Evolutionary conservation across 768 basidiomycete genomes (phyloP).

Genomic region (Agaricus subrufescens): DNA sequence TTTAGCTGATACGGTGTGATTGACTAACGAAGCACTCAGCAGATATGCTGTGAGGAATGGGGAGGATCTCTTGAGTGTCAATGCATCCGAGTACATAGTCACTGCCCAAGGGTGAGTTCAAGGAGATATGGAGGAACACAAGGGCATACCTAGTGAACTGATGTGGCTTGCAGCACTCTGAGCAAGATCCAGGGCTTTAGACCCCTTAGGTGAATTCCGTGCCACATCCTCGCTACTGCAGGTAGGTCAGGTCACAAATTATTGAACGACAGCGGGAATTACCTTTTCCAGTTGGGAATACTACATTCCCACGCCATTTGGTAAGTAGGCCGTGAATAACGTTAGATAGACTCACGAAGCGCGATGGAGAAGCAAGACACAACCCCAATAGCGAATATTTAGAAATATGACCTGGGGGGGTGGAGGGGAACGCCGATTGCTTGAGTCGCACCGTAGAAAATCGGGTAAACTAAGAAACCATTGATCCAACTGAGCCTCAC

Average conservation of each 20-base stretch:
- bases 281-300: conserved; percentile 74
- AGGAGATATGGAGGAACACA: neutral
- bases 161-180: conserved; percentile 71
- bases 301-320: conserved; percentile 26
- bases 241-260: neutral
- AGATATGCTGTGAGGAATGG: conserved; percentile 69
- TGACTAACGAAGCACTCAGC: conserved; percentile 63
- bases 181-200: conserved; percentile 71
- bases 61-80: conserved; percentile 54
- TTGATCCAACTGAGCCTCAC: conserved; percentile 68
- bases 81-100: conserved; percentile 54
- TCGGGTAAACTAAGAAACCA: conserved; percentile 73
- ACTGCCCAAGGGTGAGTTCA: conserved; percentile 30
- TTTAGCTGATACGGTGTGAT: neutral
- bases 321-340: neutral
- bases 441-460: conserved; percentile 52
- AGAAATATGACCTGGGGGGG: conserved; percentile 64
- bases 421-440: conserved; percentile 47
- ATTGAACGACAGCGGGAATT: conserved; percentile 17
- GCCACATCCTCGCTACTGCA: conserved; percentile 36
- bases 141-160: conserved; percentile 53
- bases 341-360: conserved; percentile 58
- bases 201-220: conserved; percentile 44
- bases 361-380: conserved; percentile 69
- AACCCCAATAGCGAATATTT: conserved; percentile 73